Evolutionary conservation across 805 yeast genomes (phyloP), one percentile per base, ranked within the genome.

Genomic region (Yamadazyma nakazawae): DNA sequence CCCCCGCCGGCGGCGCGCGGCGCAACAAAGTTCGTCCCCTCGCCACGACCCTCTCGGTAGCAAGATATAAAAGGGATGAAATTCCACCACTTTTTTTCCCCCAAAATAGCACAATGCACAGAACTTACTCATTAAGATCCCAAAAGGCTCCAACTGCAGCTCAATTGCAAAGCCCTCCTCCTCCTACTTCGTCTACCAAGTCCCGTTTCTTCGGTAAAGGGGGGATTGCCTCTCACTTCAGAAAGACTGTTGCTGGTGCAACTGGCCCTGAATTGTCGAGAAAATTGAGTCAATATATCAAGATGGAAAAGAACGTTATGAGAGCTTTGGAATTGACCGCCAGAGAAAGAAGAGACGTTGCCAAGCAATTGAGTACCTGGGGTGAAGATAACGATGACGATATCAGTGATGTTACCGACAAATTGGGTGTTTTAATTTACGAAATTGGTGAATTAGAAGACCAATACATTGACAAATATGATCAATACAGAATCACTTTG

Each of bases 111-210:
- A 28, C 3, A 55, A 94, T 94, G 99, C 97, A 92, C 80, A 87
- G 97, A 84, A 92, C 99, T 42, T 94, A 94, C 74, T 92, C 99
- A 31, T 79, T 92, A 72, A 90, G 99, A 81, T 84, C 90, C 60
- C 69, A 85, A 47, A 87, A 96, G 72, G 98, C 97, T 34, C 99
- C 99, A 52, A 91, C 99, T 48, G 98, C 98, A 50, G 81, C 96
- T 56, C 97, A 92, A 73, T 72, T 92, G 71, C 91, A 85, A 67
- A 79, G 87, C 42, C 97, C 98, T 30, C 92, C 96, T 46, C 98
- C 98, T 40, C 98, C 97, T 55, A 84, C 96, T 36, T 83, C 97
- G 28, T 75, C 96, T 45, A 86, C 97, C 61, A 89, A 89, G 75
- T 80, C 84, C 59, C 83, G 84, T 62, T 92, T 91, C 75, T 92